Conservation (phyloP, 2,329 filamentous ascomycete genomes). For the Cladosporium sp. region DNA sequence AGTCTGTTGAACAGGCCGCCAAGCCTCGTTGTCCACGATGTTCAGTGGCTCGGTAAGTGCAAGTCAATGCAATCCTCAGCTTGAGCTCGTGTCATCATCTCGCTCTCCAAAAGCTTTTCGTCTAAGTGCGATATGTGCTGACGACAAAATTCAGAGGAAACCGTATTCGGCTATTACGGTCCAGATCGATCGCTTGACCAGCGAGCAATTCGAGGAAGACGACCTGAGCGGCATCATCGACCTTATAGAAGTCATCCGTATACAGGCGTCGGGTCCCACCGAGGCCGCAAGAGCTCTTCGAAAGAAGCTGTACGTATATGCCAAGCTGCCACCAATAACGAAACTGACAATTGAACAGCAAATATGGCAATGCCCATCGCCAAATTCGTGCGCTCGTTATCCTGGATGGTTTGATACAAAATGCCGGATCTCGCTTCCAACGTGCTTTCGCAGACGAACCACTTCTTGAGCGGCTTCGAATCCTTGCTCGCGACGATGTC, state of each 20-base stretch:
- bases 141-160: slow-evolving; percentile 54
- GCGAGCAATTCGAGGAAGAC: slow-evolving; percentile 84
- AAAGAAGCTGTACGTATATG: slow-evolving; percentile 74
- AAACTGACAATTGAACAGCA: slow-evolving; percentile 45
- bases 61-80: slow-evolving; percentile 11
- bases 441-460: slow-evolving; percentile 85
- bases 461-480: slow-evolving; percentile 81
- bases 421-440: slow-evolving; percentile 84
- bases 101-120: no score
- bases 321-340: background rate
- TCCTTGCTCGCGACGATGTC: slow-evolving; percentile 78
- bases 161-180: slow-evolving; percentile 93
- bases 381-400: slow-evolving; percentile 85
- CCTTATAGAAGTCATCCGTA: slow-evolving; percentile 86
- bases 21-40: slow-evolving; percentile 12
- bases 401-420: slow-evolving; percentile 89
- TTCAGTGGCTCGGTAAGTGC: slow-evolving; percentile 24
- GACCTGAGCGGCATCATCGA: slow-evolving; percentile 89
- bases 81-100: background rate
- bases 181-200: slow-evolving; percentile 83
- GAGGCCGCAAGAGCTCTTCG: slow-evolving; percentile 89
- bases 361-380: slow-evolving; percentile 92
- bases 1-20: background rate
- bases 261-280: slow-evolving; percentile 79
- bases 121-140: background rate